These are phyloP conservation scores for Aspergillus ostianus DNA, from an alignment of 495 filamentous ascomycete genomes.

Conservation along the genomic window DNA sequence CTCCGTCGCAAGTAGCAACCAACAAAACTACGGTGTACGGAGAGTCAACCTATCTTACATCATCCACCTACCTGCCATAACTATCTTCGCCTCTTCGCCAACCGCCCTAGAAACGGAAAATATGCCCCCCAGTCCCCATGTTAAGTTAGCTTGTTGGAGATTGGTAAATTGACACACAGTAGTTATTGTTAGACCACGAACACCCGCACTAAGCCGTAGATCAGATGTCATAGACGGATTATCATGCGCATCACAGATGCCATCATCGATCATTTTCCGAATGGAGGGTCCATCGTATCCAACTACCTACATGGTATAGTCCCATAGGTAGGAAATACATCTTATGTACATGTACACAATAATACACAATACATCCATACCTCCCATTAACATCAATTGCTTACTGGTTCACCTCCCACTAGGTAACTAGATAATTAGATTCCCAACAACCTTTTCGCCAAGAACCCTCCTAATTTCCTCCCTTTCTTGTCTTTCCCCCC, in stretches of 20 bases:
- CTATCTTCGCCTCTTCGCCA: background rate
- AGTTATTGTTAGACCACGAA: background rate
- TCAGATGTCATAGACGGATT: background rate
- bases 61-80: no score
- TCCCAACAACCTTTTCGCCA: slow-evolving; percentile 8
- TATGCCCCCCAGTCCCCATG: no score
- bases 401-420: no score
- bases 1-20: background rate
- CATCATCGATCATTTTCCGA: background rate
- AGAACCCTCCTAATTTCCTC: slow-evolving; percentile 6
- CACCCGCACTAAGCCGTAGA: background rate
- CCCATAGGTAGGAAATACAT: no score
- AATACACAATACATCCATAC: no score
- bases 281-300: no score
- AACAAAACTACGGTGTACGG: no score
- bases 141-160: no score
- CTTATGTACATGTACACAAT: no score
- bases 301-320: no score
- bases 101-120: no score
- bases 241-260: background rate
- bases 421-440: background rate
- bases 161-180: background rate
- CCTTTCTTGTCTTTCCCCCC: background rate
- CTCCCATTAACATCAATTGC: no score
- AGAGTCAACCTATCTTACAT: background rate